phyloP scores from a whole-genome alignment of 2,329 filamentous ascomycete species.

The Colletotrichum echinochloae region DNA sequence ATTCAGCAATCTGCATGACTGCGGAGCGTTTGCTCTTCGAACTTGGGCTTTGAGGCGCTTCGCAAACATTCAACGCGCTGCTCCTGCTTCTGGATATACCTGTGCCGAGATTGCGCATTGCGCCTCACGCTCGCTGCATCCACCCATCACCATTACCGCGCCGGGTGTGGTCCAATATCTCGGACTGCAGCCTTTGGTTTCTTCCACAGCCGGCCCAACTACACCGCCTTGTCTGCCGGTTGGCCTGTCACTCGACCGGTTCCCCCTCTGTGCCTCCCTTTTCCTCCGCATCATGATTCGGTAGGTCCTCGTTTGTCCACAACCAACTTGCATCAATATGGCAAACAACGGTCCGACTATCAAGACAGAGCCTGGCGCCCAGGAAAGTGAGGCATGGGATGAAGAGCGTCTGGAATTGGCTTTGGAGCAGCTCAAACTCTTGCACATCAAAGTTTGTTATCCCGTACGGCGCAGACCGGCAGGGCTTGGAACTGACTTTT shows the following conservation, averaged over 20 bases:
- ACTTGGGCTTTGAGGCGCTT: slow-evolving; percentile 7
- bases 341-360: slow-evolving; percentile 33
- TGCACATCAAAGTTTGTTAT: slow-evolving; percentile 64
- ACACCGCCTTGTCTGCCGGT: neutral
- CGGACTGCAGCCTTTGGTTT: neutral
- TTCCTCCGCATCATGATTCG: slow-evolving; percentile 2
- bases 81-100: neutral
- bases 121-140: slow-evolving; percentile 12
- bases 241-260: neutral
- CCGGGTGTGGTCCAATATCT: slow-evolving; percentile 15
- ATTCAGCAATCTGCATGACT: slow-evolving; percentile 23
- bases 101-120: slow-evolving; percentile 6
- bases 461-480: neutral
- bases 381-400: slow-evolving; percentile 54
- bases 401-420: slow-evolving; percentile 63
- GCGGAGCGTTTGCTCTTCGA: slow-evolving; percentile 23
- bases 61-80: slow-evolving; percentile 30
- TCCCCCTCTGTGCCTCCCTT: neutral
- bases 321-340: slow-evolving; percentile 23
- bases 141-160: neutral
- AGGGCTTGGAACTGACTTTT: slow-evolving; percentile 25
- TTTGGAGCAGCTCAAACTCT: slow-evolving; percentile 63
- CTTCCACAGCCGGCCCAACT: neutral
- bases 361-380: slow-evolving; percentile 27
- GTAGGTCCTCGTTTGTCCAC: neutral